These are phyloP conservation scores for Chalciporus piperatus DNA, from an alignment of 768 basidiomycete genomes.

Conservation along the genomic window DNA sequence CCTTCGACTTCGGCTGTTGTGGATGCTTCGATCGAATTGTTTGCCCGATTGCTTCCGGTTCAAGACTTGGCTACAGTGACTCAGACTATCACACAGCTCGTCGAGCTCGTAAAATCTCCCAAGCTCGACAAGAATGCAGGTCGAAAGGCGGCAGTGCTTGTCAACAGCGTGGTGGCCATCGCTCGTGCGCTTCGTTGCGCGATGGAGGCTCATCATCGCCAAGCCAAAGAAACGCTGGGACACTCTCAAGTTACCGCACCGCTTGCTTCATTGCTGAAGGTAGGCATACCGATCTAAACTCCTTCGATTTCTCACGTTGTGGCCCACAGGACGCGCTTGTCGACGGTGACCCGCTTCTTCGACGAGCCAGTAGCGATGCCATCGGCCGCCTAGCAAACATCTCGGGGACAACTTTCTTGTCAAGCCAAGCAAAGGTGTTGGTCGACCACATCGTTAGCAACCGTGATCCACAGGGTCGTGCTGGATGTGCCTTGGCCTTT, in stretches of 20 bases:
- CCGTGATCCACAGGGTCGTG: constrained; percentile 86
- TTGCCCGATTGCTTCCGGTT: constrained; percentile 71
- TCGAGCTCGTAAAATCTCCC: constrained; percentile 65
- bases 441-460: constrained; percentile 95
- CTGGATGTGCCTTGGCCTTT: constrained; percentile 91
- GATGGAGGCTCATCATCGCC: constrained; percentile 49
- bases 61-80: constrained; percentile 65
- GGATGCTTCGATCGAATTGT: constrained; percentile 86
- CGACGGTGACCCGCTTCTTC: constrained; percentile 74
- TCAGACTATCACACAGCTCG: constrained; percentile 53
- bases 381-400: constrained; percentile 85
- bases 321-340: constrained; percentile 65
- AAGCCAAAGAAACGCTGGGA: constrained; percentile 65
- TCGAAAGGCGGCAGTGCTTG: constrained; percentile 75
- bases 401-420: constrained; percentile 80
- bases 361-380: constrained; percentile 80
- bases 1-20: constrained; percentile 81
- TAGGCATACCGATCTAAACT: constrained; percentile 29
- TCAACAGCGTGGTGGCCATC: constrained; percentile 78
- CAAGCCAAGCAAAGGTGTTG: constrained; percentile 81
- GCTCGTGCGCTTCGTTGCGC: constrained; percentile 64
- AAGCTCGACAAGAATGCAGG: constrained; percentile 88
- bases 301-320: constrained; percentile 8
- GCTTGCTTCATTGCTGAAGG: constrained; percentile 77
- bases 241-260: constrained; percentile 56